Base-by-base conservation (phyloP, 495 filamentous ascomycete genomes). In the Elasticomyces elasticus region DNA sequence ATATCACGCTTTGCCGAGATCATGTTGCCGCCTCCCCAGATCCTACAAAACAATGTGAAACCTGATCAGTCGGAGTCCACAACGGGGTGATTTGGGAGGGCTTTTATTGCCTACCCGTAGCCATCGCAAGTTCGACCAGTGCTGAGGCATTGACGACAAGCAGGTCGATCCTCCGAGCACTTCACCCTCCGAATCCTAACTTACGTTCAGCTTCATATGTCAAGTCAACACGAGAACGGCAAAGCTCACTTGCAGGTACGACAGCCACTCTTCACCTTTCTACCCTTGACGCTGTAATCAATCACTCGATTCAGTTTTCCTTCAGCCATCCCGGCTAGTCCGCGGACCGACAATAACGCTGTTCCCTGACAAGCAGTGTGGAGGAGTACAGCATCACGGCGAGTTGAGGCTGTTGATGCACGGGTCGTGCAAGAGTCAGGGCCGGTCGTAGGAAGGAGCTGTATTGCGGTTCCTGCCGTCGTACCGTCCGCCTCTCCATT, bases 61-160 rank as follows among this genome's bases (percentile, higher is more conserved):
- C 19, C 10, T 17, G 19, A 11, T 24, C 9, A 17, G 44, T 23
- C 5, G 9, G 22, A 10, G 5, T 47, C n/a, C n/a, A n/a, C n/a
- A n/a, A n/a, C n/a, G n/a, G n/a, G n/a, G n/a, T n/a, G n/a, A n/a
- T n/a, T n/a, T n/a, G n/a, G n/a, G n/a, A n/a, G 41, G 6, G 41
- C 41, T 9, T 9, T 12, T 19, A 11, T 44, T 19, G 22, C 12
- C 4, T 11, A 11, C 12, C 68, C 75, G 56, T 80, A 80, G 30
- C 78, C 79, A 52, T 79, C 79, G 63, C 80, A 83, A 22, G 69
- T 63, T 15, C 79, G 74, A 37, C 79, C 76, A 12, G 77, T 77
- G 6, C 71, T 75, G 46, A 74, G 48, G 57, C 80, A 83, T 38
- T 72, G 69, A 9, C 59, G 66, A 59, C 80, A 83, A 17, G 69